Evolutionary conservation across 768 basidiomycete species (phyloP), one percentile per base, ranked within the genome.

Genomic region (Coprinellus micaceus): DNA sequence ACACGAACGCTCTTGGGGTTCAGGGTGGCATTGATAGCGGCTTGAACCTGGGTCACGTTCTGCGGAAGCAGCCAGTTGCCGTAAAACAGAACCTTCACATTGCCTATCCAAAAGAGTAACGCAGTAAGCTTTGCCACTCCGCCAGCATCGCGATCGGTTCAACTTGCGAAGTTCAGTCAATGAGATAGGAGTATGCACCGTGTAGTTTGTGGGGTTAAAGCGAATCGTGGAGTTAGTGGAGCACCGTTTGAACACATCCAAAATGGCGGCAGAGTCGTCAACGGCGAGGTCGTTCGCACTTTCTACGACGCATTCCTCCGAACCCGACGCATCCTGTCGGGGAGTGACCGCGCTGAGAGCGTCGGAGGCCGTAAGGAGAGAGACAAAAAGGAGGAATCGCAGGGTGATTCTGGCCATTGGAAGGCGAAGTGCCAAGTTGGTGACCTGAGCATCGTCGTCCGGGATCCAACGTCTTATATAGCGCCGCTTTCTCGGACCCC

Each of bases 61-160:
- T 69, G 70, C 0, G 78, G 78, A 7, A 79, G 72, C 55, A 74
- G 64, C 26, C 79, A 60, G 59, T 78, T 81, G 7, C 78, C 78
- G 28, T 74, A 65, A 12, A 80, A 54, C 26, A 65, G 67, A 15
- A 79, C 69, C 7, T 71, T 68, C n/a, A 79, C 76, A 56, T 77
- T 75, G 47, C 66, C 74, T 48, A 17, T 33, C 3, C 39, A 7
- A 29, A 28, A 45, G 12, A 2, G 13, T 57, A 22, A 48, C 33
- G 10, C 11, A 21, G 25, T 3, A 25, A 28, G 17, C 28, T 7
- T 1, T 26, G 22, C n/a, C n/a, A n/a, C n/a, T n/a, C n/a, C n/a
- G n/a, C n/a, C n/a, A n/a, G 37, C 29, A 24, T 47, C 41, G 36
- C 19, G 29, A 36, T 29, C 28, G 26, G 39, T 22, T 30, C 45